phyloP scores from a whole-genome alignment of 768 basidiomycete genomes.

The Mycena galericulata region DNA sequence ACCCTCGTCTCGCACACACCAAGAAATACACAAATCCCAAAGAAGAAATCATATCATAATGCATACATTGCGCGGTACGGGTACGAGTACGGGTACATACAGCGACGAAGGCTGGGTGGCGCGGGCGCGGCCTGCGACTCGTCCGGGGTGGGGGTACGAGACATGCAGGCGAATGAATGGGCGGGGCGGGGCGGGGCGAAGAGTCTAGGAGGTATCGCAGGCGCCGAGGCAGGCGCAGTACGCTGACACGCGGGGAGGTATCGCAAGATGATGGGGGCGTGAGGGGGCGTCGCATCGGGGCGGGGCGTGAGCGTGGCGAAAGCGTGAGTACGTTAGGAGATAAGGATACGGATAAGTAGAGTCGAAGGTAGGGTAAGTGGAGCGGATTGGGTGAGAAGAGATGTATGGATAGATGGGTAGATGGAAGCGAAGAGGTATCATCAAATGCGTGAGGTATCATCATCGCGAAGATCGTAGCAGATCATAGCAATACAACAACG shows the following conservation, averaged over 20 bases:
- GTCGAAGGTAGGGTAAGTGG: background rate
- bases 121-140: too few relatives aligned
- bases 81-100: too few relatives aligned
- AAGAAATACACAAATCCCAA: slow-evolving; percentile 8
- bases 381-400: background rate
- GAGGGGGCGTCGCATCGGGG: slow-evolving; percentile 12
- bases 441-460: slow-evolving; percentile 35
- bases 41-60: slow-evolving; percentile 24
- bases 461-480: background rate
- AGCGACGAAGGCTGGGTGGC: too few relatives aligned
- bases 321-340: slow-evolving; percentile 21
- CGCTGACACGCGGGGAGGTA: background rate
- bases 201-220: slow-evolving; percentile 29
- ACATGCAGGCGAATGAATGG: too few relatives aligned
- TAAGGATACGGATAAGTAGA: slow-evolving; percentile 35
- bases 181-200: too few relatives aligned
- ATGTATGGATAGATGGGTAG: background rate
- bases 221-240: slow-evolving; percentile 15
- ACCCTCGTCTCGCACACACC: background rate
- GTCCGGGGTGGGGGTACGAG: too few relatives aligned
- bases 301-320: slow-evolving; percentile 5
- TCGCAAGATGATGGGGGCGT: slow-evolving; percentile 22
- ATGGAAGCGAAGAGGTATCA: slow-evolving; percentile 26
- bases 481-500: slow-evolving; percentile 20
- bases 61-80: background rate